Evolutionary conservation across 1,139 yeast genomes (phyloP), one percentile per base, ranked within the genome.

Genomic region (Scheffersomyces parashehatae): DNA sequence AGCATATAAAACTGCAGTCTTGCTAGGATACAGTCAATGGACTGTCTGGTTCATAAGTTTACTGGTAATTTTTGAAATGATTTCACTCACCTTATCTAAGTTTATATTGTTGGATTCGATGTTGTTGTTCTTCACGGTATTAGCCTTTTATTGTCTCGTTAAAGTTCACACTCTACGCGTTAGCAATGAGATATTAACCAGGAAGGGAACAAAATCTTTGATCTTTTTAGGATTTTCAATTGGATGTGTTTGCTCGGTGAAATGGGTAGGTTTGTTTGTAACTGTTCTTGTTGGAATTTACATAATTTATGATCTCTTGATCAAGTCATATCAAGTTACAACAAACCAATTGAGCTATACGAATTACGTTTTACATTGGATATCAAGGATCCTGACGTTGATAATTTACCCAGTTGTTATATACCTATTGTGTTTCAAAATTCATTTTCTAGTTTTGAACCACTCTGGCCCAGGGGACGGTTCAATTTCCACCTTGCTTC

Each of bases 191-290:
- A 75, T 82, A 40, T 68, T 83, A 46, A 62, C 80, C 0, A 34
- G 40, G 1, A 48, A 55, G 32, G 85, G 90, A 64, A 58, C 76
- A 12, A 51, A 56, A 16, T 84, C 90, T 90, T 64, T 84, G 60
- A 40, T 76, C 4, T 55, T 84, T 13, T 82, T 95, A 2, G 99
- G 99, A 6, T 47, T 86, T 5, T 81, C 90, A 9, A 81, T 95
- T 51, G 99, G 99, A 1, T 88, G 96, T 63, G 98, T 91, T 11
- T 85, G 91, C 54, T 83, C 96, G 40, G 95, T 91, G 35, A 93
- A 93, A 68, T 89, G 96, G 97, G 98, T 93, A 15, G 99, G 99
- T 4, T 66, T 91, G 39, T 90, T 93, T 59, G 82, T 87, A 37
- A 95, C 97, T 8, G 77, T 81, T 0, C 68, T 91, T 20, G 87